Conservation (phyloP, 177 flowering plant genomes). For the Vitis hybrid region DNA sequence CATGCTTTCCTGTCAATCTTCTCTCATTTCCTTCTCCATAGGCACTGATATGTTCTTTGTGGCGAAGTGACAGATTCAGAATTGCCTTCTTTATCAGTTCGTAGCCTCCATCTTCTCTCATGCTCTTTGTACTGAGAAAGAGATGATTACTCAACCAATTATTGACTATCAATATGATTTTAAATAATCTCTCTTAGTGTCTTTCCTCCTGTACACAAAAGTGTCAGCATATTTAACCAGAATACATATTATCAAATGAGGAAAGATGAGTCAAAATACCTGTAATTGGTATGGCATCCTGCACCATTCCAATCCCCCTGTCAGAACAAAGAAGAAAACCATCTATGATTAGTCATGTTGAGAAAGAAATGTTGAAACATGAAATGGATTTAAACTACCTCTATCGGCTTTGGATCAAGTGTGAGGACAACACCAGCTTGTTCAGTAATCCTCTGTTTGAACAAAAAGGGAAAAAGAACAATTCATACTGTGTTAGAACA, state of each 20-base stretch:
- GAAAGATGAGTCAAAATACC: slow-evolving; percentile 37
- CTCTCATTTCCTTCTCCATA: slow-evolving; percentile 99
- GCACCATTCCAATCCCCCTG: slow-evolving; percentile 99
- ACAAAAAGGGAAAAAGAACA: slow-evolving; percentile 12
- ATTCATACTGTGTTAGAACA: neutral
- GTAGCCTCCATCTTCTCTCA: slow-evolving; percentile 95
- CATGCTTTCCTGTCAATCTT: slow-evolving; percentile 96
- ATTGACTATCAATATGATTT: neutral
- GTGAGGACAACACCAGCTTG: slow-evolving; percentile 97
- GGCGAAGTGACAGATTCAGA: slow-evolving; percentile 88
- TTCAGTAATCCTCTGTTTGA: slow-evolving; percentile 88
- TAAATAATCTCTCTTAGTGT: too few species aligned
- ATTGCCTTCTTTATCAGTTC: slow-evolving; percentile 96
- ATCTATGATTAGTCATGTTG: neutral
- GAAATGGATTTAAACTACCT: slow-evolving; percentile 43
- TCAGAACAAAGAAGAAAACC: neutral
- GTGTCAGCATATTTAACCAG: neutral
- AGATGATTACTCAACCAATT: neutral
- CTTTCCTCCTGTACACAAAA: neutral
- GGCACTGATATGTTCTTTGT: slow-evolving; percentile 86
- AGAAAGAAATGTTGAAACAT: neutral
- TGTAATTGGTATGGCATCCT: slow-evolving; percentile 96
- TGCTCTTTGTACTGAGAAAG: slow-evolving; percentile 72
- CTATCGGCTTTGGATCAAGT: slow-evolving; percentile 97
- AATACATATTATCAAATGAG: neutral